These are phyloP conservation scores for Taphrina communis DNA, from an alignment of 1,139 yeast species.

Conservation along the genomic window DNA sequence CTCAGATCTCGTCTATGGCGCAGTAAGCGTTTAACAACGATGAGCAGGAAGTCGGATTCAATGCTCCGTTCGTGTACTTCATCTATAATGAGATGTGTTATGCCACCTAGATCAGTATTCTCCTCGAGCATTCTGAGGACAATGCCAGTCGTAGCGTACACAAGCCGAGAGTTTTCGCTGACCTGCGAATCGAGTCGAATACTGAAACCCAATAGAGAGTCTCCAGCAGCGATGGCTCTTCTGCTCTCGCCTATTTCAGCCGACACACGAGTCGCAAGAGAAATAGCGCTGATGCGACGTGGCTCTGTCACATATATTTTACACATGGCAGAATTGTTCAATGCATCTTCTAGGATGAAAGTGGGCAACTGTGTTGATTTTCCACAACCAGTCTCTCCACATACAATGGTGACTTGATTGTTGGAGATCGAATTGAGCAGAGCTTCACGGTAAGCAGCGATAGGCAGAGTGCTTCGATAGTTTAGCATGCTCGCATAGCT, in stretches of 20 bases:
- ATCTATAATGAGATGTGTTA: slow-evolving; percentile 71
- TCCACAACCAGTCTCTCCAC: slow-evolving; percentile 99
- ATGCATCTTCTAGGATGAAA: slow-evolving; percentile 65
- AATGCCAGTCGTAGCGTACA: slow-evolving; percentile 85
- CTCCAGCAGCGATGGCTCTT: slow-evolving; percentile 61
- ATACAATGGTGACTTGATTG: slow-evolving; percentile 81
- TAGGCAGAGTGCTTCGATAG: slow-evolving; percentile 30
- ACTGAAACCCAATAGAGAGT: slow-evolving; percentile 76
- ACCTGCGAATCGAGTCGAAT: slow-evolving; percentile 80
- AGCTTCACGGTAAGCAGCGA: slow-evolving; percentile 27
- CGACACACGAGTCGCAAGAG: slow-evolving; percentile 72
- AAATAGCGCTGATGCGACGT: slow-evolving; percentile 73
- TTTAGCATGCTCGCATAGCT: slow-evolving; percentile 20
- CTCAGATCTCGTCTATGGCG: slow-evolving; percentile 56
- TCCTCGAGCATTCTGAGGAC: slow-evolving; percentile 66
- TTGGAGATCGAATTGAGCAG: slow-evolving; percentile 41
- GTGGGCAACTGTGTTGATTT: slow-evolving; percentile 76
- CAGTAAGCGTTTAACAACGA: slow-evolving; percentile 63
- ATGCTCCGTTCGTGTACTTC: slow-evolving; percentile 87
- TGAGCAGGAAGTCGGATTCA: slow-evolving; percentile 75
- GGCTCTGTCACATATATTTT: slow-evolving; percentile 77
- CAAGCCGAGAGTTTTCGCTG: slow-evolving; percentile 65
- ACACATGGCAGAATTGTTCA: slow-evolving; percentile 60
- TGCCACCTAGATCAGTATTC: slow-evolving; percentile 59
- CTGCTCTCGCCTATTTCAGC: slow-evolving; percentile 55